These are phyloP conservation scores for Xylariaceae sp. DNA, from an alignment of 2,329 filamentous ascomycete genomes.

Conservation along the genomic window DNA sequence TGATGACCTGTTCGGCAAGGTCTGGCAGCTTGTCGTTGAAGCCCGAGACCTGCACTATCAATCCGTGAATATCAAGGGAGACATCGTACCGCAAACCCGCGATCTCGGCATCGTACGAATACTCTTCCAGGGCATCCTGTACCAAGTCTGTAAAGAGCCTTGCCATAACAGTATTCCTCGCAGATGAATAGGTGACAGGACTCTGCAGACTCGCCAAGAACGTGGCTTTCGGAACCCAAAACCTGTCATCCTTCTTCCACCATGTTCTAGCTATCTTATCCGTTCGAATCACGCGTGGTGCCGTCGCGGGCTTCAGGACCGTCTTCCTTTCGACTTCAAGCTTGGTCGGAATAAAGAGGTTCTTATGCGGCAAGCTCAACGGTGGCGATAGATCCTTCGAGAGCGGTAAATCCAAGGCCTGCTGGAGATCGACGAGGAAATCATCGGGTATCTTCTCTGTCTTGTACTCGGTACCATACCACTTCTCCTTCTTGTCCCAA, in stretches of 20 bases:
- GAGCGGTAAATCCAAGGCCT: conserved; percentile 54
- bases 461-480: conserved; percentile 95
- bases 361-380: conserved; percentile 83
- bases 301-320: conserved; percentile 64
- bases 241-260: conserved; percentile 98
- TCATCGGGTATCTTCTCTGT: conserved; percentile 72
- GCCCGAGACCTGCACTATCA: conserved; percentile 75
- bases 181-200: conserved; percentile 71
- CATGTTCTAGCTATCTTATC: conserved; percentile 76
- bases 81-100: conserved; percentile 82
- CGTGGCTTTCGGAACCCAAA: conserved; percentile 95
- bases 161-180: conserved; percentile 71
- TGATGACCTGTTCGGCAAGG: conserved; percentile 80
- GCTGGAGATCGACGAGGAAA: conserved; percentile 64
- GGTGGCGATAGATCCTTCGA: conserved; percentile 57
- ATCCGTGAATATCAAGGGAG: conserved; percentile 63
- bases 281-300: conserved; percentile 78
- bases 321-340: conserved; percentile 94
- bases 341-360: conserved; percentile 91
- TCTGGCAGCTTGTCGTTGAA: conserved; percentile 97
- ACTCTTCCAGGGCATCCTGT: conserved; percentile 82
- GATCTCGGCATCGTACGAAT: conserved; percentile 92
- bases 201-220: conserved; percentile 75
- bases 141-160: conserved; percentile 81
- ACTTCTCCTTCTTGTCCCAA: conserved; percentile 87